Evolutionary conservation across 345 rosid genomes (phyloP).

Genomic region (Kandelia obovata): DNA sequence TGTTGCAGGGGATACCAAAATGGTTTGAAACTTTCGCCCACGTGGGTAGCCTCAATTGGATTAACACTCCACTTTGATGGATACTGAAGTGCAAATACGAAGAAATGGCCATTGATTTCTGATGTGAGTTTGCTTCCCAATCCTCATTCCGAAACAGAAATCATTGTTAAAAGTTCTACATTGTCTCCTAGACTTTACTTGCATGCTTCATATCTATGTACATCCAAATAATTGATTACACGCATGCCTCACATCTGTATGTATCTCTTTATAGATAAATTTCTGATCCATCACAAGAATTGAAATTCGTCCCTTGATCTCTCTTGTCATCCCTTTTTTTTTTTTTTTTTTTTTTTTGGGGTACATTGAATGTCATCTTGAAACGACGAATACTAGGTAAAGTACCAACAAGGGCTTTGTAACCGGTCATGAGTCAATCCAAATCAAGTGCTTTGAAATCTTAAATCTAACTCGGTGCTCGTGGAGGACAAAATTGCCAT

Average conservation of each 20-base stretch:
- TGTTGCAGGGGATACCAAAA: conserved; percentile 54
- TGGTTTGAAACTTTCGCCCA: conserved; percentile 76
- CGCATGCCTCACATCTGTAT: background rate
- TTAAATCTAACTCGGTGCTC: no score
- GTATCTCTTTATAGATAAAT: background rate
- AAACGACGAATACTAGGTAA: no score
- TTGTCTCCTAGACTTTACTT: background rate
- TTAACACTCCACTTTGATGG: conserved; percentile 30
- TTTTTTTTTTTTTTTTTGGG: background rate
- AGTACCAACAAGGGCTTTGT: no score
- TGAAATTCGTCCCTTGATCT: background rate
- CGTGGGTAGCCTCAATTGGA: conserved; percentile 67
- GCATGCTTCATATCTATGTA: background rate
- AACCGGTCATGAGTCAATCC: no score
- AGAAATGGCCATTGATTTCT: background rate
- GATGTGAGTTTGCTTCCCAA: background rate
- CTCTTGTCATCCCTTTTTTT: background rate
- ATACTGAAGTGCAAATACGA: background rate
- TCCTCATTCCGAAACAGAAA: background rate
- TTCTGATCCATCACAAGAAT: background rate
- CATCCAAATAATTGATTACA: background rate
- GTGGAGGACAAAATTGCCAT: no score
- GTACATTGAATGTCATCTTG: background rate
- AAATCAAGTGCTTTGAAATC: no score
- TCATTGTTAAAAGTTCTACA: no score